Evolutionary conservation across 2,329 filamentous ascomycete species (phyloP).

Genomic region (Nothophaeocryptopus gaeumannii): DNA sequence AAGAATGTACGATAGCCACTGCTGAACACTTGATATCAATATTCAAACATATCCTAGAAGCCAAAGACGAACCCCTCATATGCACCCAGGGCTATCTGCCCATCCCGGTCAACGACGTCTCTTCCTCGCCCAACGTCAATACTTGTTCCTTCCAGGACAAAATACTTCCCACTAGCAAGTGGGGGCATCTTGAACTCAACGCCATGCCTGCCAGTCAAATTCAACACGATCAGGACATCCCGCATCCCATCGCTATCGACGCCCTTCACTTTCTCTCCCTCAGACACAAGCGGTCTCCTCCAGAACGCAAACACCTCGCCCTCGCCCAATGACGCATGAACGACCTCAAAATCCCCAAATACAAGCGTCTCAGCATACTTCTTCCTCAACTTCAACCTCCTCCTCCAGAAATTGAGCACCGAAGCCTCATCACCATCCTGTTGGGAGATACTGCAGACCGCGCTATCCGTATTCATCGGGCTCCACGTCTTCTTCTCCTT

Average conservation of each 20-base stretch:
- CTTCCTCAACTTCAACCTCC: slow-evolving; percentile 17
- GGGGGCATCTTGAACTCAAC: slow-evolving; percentile 17
- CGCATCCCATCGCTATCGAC: neutral
- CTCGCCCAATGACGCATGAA: slow-evolving; percentile 10
- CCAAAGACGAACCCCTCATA: slow-evolving; percentile 4
- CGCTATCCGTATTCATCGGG: slow-evolving; percentile 23
- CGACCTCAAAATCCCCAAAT: slow-evolving; percentile 19
- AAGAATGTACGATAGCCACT: too few relatives aligned
- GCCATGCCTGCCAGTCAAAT: slow-evolving; percentile 13
- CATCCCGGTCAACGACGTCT: neutral
- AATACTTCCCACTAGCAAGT: neutral
- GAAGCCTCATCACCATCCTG: slow-evolving; percentile 12
- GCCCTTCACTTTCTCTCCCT: neutral
- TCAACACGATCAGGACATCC: slow-evolving; percentile 22
- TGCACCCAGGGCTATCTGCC: neutral
- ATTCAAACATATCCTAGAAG: too few relatives aligned
- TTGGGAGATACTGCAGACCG: slow-evolving; percentile 16
- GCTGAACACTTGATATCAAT: too few relatives aligned
- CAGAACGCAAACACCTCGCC: slow-evolving; percentile 21
- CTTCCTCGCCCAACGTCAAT: neutral
- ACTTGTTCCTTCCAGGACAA: neutral
- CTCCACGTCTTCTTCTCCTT: slow-evolving; percentile 17
- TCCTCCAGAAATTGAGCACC: slow-evolving; percentile 21
- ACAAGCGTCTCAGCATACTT: slow-evolving; percentile 14
- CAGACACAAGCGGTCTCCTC: slow-evolving; percentile 3